Base-by-base conservation (phyloP, 768 basidiomycete genomes). In the Filobasidium wieringae region DNA sequence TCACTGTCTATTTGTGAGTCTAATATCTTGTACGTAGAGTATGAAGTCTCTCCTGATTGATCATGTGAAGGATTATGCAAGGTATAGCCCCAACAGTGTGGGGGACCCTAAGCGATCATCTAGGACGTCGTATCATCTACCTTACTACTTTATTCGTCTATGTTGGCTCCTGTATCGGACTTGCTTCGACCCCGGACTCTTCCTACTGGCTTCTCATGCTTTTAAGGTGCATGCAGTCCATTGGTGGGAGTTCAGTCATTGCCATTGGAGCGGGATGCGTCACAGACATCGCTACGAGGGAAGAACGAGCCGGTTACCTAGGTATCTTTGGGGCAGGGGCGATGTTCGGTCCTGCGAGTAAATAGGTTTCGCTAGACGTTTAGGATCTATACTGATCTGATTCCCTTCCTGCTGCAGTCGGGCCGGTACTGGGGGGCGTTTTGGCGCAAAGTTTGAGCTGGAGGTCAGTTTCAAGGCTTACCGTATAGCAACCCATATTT, bases 211-310 rank as follows among this genome's bases (percentile, higher is more conserved):
- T 87, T 6, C 75, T 90, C 14, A 78, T 90, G 76, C 63, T 89
- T n/a, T 78, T 91, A 22, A 80, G 88, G 19, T 86, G 84, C 59
- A 32, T 88, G 2, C 88, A 90, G 76, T 82, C 85, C 1, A 78
- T 82, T 2, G 87, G 88, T 1, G 86, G 84, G 2, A 84, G 86
- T 0, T 86, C 85, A 57, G 86, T 85, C 0, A 77, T 87, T 59
- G 86, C 86, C 0, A 75, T 88, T 24, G 85, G 86, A 80, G 83
- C 84, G 31, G 88, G 88, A 5, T 81, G 86, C 6, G 80, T 91
- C 57, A 81, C 81, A 1, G 88, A 91, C 67, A 84, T 91, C 30
- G 80, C 85, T 7, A 79, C 79, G 2, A 81, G 80, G 0, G 78
- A 79, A 36, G 86, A 89, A 72, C 76, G 88, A 34, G 88, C 85